These are phyloP conservation scores for Pyrenophora tritici-repentis DNA, from an alignment of 2,329 filamentous ascomycete genomes.

Conservation along the genomic window DNA sequence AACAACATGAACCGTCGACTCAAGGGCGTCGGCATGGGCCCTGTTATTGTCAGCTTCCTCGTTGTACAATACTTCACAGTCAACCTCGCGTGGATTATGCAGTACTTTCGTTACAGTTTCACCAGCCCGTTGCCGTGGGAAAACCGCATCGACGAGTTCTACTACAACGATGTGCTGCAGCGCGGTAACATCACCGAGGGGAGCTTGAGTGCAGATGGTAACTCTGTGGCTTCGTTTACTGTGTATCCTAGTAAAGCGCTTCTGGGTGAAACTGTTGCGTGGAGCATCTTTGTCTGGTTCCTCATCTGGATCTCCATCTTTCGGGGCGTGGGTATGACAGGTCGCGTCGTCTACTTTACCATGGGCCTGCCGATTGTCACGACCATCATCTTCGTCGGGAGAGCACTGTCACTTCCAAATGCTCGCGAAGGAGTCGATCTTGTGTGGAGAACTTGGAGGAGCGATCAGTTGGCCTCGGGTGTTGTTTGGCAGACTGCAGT, in stretches of 20 bases:
- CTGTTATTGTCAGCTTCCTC: conserved; percentile 56
- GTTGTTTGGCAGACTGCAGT: conserved; percentile 64
- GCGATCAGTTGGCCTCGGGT: conserved; percentile 56
- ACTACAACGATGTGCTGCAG: conserved; percentile 54
- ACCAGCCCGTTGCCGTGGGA: conserved; percentile 61
- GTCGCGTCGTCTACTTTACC: conserved; percentile 65
- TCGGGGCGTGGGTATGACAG: conserved; percentile 62
- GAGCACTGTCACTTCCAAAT: conserved; percentile 60
- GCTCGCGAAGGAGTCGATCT: conserved; percentile 59
- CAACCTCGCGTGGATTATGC: conserved; percentile 64
- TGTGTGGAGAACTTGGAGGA: conserved; percentile 56
- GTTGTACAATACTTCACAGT: conserved; percentile 64
- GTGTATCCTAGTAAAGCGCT: conserved; percentile 55
- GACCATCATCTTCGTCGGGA: conserved; percentile 61
- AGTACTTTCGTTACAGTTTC: conserved; percentile 63
- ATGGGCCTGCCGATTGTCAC: conserved; percentile 64
- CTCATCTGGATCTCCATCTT: conserved; percentile 65
- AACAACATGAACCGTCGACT: conserved; percentile 58
- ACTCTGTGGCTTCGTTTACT: conserved; percentile 51
- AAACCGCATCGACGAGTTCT: conserved; percentile 58
- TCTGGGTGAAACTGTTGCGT: conserved; percentile 62
- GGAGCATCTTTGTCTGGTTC: conserved; percentile 64
- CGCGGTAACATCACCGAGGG: conserved; percentile 53
- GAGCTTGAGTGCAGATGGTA: conserved; percentile 41
- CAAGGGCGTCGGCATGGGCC: conserved; percentile 59